Evolutionary conservation across 2,329 filamentous ascomycete genomes (phyloP), one percentile per base, ranked within the genome.

Genomic region (Aureobasidium sp.): DNA sequence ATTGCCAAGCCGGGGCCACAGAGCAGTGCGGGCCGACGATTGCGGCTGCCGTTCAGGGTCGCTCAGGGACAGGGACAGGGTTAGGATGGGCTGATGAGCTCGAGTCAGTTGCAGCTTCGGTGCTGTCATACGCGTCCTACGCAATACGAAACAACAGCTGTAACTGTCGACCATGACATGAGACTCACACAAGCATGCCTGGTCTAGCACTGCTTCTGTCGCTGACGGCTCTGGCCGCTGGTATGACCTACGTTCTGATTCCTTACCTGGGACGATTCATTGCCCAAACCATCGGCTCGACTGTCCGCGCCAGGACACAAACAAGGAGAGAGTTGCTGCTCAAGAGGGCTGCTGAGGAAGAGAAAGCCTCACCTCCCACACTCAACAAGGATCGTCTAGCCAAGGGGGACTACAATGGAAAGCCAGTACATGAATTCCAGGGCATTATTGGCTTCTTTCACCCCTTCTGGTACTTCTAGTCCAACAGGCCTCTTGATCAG

Each of bases 361-460:
- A 66, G 36, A 59, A 66, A 27, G 12, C 20, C 2, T 12, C 43
- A 7, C 29, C 9, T 37, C 9, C 55, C 43, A 48, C 15, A 6
- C 29, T 24, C 3, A 37, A 47, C 29, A 39, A 63, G 32, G 37
- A 43, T 5, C 27, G 41, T 15, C 47, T 44, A 27, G 32, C 59
- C 27, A 48, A 48, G 9, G 50, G n/a, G 2, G 6, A 17, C 26
- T 24, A 20, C 26, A 4, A 27, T 15, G 39, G 48, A 55, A 55
- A 56, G 60, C 48, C 51, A 5, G 24, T 52, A n/a, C 78, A 82
- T 67, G 81, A 88, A 50, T 97, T 90, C 89, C 81, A 87, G 65
- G 92, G 92, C 36, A 86, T 97, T 59, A 85, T 97, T 65, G 94
- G 91, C 51, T 97, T 99, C 81, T 96, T 99, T 73, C 94, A 99